A percentile compares a stretch with the other conserved stretches of the same genome.
Conservation (phyloP, 2,329 filamentous ascomycete genomes). For the Nothomitra cinnamomea region DNA sequence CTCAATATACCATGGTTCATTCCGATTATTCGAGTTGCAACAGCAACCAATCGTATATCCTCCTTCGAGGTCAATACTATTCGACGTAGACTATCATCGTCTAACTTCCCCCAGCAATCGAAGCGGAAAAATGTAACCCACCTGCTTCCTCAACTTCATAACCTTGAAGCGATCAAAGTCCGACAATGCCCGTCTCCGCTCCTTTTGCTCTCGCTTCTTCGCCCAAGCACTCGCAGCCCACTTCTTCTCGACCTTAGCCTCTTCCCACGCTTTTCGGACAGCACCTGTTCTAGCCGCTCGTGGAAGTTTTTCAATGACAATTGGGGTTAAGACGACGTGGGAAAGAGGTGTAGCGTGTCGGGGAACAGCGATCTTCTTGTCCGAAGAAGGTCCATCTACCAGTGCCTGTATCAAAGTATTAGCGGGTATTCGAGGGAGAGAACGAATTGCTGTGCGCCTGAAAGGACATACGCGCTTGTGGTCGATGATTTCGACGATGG, state of each 20-base stretch:
- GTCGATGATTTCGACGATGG: slow-evolving; percentile 98
- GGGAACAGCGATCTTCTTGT: slow-evolving; percentile 62
- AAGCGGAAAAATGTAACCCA: slow-evolving; percentile 26
- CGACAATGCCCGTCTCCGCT: slow-evolving; percentile 78
- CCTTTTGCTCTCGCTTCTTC: slow-evolving; percentile 75
- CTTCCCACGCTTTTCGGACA: slow-evolving; percentile 81
- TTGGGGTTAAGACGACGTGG: slow-evolving; percentile 73
- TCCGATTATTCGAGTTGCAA: no score
- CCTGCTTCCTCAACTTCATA: slow-evolving; percentile 97
- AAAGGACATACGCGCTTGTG: slow-evolving; percentile 88
- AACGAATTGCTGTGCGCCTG: neutral
- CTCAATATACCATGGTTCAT: no score
- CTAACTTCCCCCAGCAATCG: neutral
- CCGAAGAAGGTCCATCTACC: slow-evolving; percentile 81
- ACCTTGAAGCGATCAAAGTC: slow-evolving; percentile 99
- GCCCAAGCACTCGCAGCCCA: slow-evolving; percentile 86
- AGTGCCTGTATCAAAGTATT: slow-evolving; percentile 50
- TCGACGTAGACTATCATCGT: neutral
- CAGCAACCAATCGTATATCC: neutral
- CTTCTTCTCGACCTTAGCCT: slow-evolving; percentile 79
- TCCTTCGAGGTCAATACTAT: neutral
- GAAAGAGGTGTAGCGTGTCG: slow-evolving; percentile 74
- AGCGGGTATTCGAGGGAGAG: slow-evolving; percentile 5
- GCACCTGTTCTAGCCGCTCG: slow-evolving; percentile 67
- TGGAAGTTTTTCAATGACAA: slow-evolving; percentile 74